A percentile compares a stretch with the other conserved stretches of the same genome.
Evolutionary conservation across 495 filamentous ascomycete genomes (phyloP).

Genomic region (Hypoxylon crocopeplum): DNA sequence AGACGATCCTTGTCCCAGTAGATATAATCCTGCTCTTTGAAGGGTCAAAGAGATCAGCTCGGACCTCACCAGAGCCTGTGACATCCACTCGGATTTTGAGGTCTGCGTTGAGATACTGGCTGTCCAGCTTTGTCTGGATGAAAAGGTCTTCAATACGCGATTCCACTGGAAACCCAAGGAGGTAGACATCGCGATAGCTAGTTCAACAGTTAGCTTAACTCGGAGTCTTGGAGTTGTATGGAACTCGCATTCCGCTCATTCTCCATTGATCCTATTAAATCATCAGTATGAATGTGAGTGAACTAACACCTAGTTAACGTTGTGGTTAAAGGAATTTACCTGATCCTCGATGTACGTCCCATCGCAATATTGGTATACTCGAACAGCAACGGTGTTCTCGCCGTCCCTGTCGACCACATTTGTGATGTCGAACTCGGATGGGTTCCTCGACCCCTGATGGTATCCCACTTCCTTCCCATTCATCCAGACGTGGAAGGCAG

Average conservation of each 20-base stretch:
- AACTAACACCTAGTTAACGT: no score
- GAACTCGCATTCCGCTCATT: slow-evolving; percentile 39
- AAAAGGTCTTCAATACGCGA: slow-evolving; percentile 66
- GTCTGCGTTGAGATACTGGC: slow-evolving; percentile 59
- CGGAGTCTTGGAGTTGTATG: background rate
- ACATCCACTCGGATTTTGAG: slow-evolving; percentile 55
- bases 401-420: slow-evolving; percentile 45
- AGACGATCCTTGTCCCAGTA: slow-evolving; percentile 4
- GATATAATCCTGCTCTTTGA: slow-evolving; percentile 28
- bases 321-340: slow-evolving; percentile 38
- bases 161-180: slow-evolving; percentile 60
- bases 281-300: background rate
- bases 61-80: slow-evolving; percentile 40
- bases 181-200: slow-evolving; percentile 67
- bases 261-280: slow-evolving; percentile 47
- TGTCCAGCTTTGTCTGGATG: slow-evolving; percentile 61
- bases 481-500: slow-evolving; percentile 69
- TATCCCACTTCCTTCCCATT: slow-evolving; percentile 67
- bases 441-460: slow-evolving; percentile 67
- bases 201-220: background rate
- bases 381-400: slow-evolving; percentile 60
- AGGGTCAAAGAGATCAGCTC: slow-evolving; percentile 44
- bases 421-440: slow-evolving; percentile 68
- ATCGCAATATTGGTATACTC: slow-evolving; percentile 69
- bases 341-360: slow-evolving; percentile 72